Evolutionary conservation across 192 early-diverging fungal genomes (phyloP), one percentile per base, ranked within the genome.

Genomic region (Backusella westeae): DNA sequence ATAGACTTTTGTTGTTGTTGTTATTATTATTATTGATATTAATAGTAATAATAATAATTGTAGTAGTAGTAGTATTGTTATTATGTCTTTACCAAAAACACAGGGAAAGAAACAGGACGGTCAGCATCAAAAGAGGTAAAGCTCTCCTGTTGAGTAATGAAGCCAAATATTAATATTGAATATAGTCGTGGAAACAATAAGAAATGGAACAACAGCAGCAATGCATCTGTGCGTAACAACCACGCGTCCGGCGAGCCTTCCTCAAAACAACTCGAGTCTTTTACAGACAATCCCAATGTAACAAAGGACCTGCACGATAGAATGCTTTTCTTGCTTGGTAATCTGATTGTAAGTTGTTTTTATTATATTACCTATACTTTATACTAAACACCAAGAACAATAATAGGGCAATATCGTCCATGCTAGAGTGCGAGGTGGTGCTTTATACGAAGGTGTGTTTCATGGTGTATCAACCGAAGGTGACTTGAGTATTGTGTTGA

Each of bases 381-480:
- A 0, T 49, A 17, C 6, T 49, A 39, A 63, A 63, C 35, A 65
- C 17, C 9, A 39, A 34, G 29, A 63, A 35, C 12, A 39, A 39
- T 38, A 72, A 2, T 53, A 95, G 94, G 94, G 94, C 4, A 86
- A 80, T 53, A 83, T 79, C 39, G 92, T 96, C 9, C 70, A 86
- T 63, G 87, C 91, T 7, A 87, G 82, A 10, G 81, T 89, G 4
- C 87, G 85, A 69, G 80, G 87, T 32, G 93, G 93, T 10, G 78
- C 80, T 21, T 83, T 81, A 67, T 94, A 87, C 74, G 88, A 93
- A 74, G 94, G 94, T 8, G 83, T 96, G 36, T 90, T 93, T 63
- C 88, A 91, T 46, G 79, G 89, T 10, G 87, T 89, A 35, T 84
- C 81, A 36, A 87, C 88, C 9, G 81, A 86, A 12, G 83, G 85